phyloP scores from a whole-genome alignment of 2,329 filamentous ascomycete species.

The Drechslerella coelobrocha region DNA sequence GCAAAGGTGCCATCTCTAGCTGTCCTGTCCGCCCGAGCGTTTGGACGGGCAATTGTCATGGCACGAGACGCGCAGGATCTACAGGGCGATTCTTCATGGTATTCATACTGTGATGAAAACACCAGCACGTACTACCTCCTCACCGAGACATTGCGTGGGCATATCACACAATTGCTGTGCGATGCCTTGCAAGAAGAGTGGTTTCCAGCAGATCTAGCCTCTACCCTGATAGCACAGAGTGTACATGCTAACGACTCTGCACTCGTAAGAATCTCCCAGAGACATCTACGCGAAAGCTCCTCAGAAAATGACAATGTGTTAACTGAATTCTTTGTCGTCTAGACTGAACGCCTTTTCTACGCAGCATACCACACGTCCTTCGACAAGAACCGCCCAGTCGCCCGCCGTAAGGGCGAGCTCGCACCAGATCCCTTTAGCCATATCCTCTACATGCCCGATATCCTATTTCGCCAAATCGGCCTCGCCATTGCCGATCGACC shows the following conservation, averaged over 20 bases:
- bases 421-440: slow-evolving; percentile 37
- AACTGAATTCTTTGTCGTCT: neutral
- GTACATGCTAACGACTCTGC: slow-evolving; percentile 25
- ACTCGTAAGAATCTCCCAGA: slow-evolving; percentile 10
- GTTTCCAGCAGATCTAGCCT: slow-evolving; percentile 38
- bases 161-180: slow-evolving; percentile 39
- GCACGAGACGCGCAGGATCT: slow-evolving; percentile 30
- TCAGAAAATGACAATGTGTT: no score
- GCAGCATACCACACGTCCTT: slow-evolving; percentile 25
- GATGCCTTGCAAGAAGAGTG: slow-evolving; percentile 38
- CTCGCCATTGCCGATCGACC: slow-evolving; percentile 29
- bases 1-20: slow-evolving; percentile 23
- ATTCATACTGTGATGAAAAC: slow-evolving; percentile 42
- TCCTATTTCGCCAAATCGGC: slow-evolving; percentile 35
- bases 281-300: neutral
- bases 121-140: slow-evolving; percentile 36
- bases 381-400: slow-evolving; percentile 23
- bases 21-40: slow-evolving; percentile 26
- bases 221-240: slow-evolving; percentile 42
- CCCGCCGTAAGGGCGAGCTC: slow-evolving; percentile 44
- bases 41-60: slow-evolving; percentile 41
- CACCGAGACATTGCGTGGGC: slow-evolving; percentile 35
- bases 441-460: slow-evolving; percentile 43
- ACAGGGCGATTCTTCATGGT: slow-evolving; percentile 40
- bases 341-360: slow-evolving; percentile 32